Evolutionary conservation across 306 rosid species (phyloP), one percentile per base, ranked within the genome.

Genomic region (Quercus robur): DNA sequence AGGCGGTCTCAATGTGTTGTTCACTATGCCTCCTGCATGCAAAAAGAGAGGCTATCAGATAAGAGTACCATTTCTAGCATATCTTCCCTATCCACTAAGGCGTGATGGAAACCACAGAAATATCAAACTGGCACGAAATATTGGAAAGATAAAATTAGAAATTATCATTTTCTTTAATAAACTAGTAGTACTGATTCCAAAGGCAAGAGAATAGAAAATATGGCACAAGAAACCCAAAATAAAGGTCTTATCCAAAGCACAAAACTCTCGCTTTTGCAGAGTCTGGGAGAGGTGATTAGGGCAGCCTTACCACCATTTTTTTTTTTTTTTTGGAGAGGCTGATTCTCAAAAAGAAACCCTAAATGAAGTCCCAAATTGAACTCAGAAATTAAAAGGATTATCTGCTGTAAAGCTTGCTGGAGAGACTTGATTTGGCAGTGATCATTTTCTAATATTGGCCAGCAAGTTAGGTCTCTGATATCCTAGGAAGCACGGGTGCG

Each of bases 1-100:
- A 2, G 57, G 84, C 71, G 98, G 98, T 77, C 98, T 84, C 80
- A 94, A 84, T 55, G 92, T 94, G 86, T 90, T 91, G 38, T 81
- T 94, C 74, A 94, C 97, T 79, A 94, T 91, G 63, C 98, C 98
- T 81, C 98, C 98, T 94, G 91, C 78, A 76, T 78, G 49, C 18
- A 56, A 46, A 75, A 71, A 64, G 57, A 80, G 26, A 35, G 18
- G 35, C 46, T 13, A 38, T 38, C 82, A 69, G 46, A 38, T 38
- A 51, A 59, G 17, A 20, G 3, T 38, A 57, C 12, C 5, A 21
- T 62, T 35, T 68, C 72, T 19, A 35, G 49, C 25, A 68, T 68
- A 68, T 19, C n/a, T 26, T 64, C 31, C 70, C 21, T 2, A 30
- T 64, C 70, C 12, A 3, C 21, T 17, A 14, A 64, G 41, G 21